A percentile compares a stretch with the other conserved stretches of the same genome.
phyloP scores from a whole-genome alignment of 495 filamentous ascomycete species.

The Podospora sp. region DNA sequence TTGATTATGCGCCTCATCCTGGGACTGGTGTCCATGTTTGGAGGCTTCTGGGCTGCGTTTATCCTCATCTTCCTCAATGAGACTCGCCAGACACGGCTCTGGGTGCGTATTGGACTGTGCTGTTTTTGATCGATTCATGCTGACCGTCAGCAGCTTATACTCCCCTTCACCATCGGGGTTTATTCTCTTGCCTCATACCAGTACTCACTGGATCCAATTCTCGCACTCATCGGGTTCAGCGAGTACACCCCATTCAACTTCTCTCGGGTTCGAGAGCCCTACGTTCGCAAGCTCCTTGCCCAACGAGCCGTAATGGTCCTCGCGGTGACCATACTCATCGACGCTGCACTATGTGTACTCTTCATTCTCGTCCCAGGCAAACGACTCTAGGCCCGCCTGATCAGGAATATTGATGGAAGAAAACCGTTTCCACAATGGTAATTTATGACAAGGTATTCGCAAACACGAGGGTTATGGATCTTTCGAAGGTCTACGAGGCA shows the following conservation, averaged over 20 bases:
- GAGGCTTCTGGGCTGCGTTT: constrained; percentile 91
- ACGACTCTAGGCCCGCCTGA: constrained; percentile 56
- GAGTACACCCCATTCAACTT: constrained; percentile 96
- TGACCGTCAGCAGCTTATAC: constrained; percentile 66
- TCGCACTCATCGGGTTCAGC: constrained; percentile 85
- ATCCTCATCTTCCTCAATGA: constrained; percentile 87
- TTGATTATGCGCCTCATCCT: constrained; percentile 79
- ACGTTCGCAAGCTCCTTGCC: constrained; percentile 77
- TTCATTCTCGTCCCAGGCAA: constrained; percentile 95
- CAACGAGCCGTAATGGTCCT: constrained; percentile 81
- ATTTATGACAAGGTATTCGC: constrained; percentile 2
- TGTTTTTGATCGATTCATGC: background rate
- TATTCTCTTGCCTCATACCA: constrained; percentile 90
- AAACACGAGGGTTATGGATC: background rate
- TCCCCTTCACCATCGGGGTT: constrained; percentile 89
- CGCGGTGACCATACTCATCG: constrained; percentile 69
- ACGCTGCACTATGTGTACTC: constrained; percentile 73
- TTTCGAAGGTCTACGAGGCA: background rate
- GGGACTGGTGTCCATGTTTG: constrained; percentile 86
- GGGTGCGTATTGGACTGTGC: constrained; percentile 59
- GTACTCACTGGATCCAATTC: constrained; percentile 88
- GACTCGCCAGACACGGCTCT: constrained; percentile 71
- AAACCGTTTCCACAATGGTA: background rate
- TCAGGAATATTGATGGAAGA: background rate
- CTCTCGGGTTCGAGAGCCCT: constrained; percentile 81